Base-by-base conservation (phyloP, 805 yeast genomes). In the Starmerella etchellsii region DNA sequence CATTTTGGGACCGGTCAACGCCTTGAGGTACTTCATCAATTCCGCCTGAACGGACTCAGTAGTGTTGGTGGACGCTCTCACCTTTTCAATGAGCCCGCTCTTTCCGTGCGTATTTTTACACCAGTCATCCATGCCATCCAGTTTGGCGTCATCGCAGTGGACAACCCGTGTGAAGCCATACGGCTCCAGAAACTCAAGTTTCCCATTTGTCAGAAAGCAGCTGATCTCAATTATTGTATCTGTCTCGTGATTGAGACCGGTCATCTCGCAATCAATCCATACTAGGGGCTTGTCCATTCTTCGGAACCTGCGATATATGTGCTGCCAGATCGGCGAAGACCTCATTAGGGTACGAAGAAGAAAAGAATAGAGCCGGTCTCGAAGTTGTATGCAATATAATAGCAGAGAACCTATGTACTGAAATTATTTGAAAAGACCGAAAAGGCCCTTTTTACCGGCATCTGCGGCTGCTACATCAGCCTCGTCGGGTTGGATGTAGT, bases 201-300 rank as follows among this genome's bases (percentile, higher is more conserved):
- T 64, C 9, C 81, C 84, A 54, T 88, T 94, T 2, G 99, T 91
- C 34, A 91, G 67, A 30, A 88, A 64, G 57, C 95, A 85, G 57
- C 95, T 83, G 22, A 91, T 77, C 60, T 91, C 98, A 44, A 91
- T 81, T 51, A 91, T 87, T 43, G 71, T 74, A 57, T 91, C 97
- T 36, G 63, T 59, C 19, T 32, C 25, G n/a, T 77, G 75, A 52
- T 88, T 80, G 30, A 91, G 64, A 0, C 99, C 99, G 0, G 99
- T 91, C 98, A 91, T 91, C 59, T 91, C 98, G 61, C 97, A 91
- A 62, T 91, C 98, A 15, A 91, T 70, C 98, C 98, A 91, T 3
- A 91, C 93, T 16, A 88, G 46, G 2, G 64, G 64, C 18, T 35
- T 36, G 13, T 42, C 30, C 41, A 39, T 42, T 16, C 29, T 31